Conservation (phyloP, 805 yeast species). For the Yarrowia yakushimensis region DNA sequence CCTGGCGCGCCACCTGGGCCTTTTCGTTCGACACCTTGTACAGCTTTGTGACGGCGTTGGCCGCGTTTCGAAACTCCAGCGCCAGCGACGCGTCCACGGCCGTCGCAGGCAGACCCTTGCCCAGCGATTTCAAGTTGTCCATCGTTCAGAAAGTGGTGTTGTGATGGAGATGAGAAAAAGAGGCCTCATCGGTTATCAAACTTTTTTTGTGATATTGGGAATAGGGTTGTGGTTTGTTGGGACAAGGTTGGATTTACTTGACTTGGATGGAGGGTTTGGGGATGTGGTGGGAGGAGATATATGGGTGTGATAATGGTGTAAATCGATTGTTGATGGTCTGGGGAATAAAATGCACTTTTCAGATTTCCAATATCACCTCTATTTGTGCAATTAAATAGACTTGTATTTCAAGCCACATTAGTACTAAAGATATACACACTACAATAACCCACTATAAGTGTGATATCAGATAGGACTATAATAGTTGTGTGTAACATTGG, state of each 20-base stretch:
- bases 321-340: no score
- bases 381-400: no score
- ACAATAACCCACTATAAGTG: no score
- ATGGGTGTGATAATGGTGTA: no score
- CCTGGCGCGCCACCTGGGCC: constrained; percentile 28
- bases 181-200: constrained; percentile 19
- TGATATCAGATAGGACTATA: no score
- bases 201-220: neutral
- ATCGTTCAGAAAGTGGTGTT: neutral
- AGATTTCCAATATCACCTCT: no score
- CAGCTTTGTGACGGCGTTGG: constrained; percentile 34
- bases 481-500: no score
- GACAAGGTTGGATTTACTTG: neutral
- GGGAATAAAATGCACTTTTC: no score
- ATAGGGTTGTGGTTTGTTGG: neutral
- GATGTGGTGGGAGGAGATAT: no score
- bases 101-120: constrained; percentile 30
- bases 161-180: neutral
- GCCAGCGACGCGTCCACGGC: constrained; percentile 29
- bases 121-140: constrained; percentile 30
- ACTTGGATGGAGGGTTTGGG: neutral
- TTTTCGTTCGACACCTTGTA: constrained; percentile 32
- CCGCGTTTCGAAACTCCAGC: constrained; percentile 34
- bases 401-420: no score
- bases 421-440: no score